Conservation (phyloP, 345 rosid species). For the Rhizophora mangle region DNA sequence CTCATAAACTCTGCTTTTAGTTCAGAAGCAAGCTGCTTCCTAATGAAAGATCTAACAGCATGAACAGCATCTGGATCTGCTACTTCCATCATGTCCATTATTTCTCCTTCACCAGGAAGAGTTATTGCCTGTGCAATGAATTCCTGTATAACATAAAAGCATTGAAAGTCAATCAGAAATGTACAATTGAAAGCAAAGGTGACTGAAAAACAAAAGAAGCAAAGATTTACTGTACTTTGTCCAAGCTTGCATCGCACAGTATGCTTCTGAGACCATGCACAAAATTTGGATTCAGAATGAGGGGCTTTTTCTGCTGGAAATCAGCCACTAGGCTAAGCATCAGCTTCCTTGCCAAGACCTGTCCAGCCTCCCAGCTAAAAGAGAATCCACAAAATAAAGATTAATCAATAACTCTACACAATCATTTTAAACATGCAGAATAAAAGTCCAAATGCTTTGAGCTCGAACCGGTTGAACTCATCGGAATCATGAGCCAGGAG, state of each 20-base stretch:
- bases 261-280: conserved; percentile 72
- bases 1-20: conserved; percentile 67
- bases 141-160: conserved; percentile 49
- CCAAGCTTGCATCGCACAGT: conserved; percentile 68
- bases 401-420: not conserved
- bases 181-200: not conserved
- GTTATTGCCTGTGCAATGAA: conserved; percentile 88
- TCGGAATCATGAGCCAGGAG: conserved; percentile 94
- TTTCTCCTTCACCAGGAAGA: conserved; percentile 92
- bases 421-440: conserved; percentile 6
- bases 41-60: conserved; percentile 77
- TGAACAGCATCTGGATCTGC: conserved; percentile 99
- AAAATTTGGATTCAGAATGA: conserved; percentile 71
- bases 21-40: conserved; percentile 87
- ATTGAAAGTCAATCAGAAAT: not conserved
- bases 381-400: conserved; percentile 5
- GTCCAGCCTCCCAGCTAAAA: conserved; percentile 98
- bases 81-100: conserved; percentile 96
- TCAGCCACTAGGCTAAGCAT: conserved; percentile 84
- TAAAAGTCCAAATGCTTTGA: conserved; percentile 4
- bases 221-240: conserved; percentile 48
- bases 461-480: conserved; percentile 85
- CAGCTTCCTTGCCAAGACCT: conserved; percentile 81
- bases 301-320: conserved; percentile 65
- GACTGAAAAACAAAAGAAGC: not conserved